Base-by-base conservation (phyloP, 1,284 basidiomycete genomes). In the Cutaneotrichosporon mucoides region DNA sequence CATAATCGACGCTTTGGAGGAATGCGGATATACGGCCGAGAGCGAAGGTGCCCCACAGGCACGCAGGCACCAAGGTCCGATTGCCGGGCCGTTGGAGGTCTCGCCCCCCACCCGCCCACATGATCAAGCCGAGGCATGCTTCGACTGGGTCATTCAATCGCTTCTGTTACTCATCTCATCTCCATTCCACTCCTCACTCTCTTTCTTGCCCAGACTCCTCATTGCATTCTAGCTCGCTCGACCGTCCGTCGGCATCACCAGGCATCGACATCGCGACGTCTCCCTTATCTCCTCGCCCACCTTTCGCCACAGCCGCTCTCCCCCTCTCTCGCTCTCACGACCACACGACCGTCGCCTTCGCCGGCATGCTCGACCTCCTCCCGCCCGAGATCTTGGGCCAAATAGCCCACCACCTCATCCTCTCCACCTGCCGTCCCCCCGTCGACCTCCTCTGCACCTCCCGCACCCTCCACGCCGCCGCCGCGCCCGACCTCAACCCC, bases 351-450 rank as follows among this genome's bases (percentile, higher is more conserved):
- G n/a, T n/a, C n/a, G n/a, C n/a, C n/a, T 6, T 38, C 37, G 9
- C 34, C 36, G 7, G 45, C 6, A 74, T 73, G 72, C 68, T 75
- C 15, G 63, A 63, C 58, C 55, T 51, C 24, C 76, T 90, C 50
- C 89, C 89, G 37, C 81, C 82, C 55, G 85, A 88, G 68, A 72
- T 89, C 63, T 75, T 88, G 68, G 79, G 83, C 48, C 68, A 79
- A 63, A 84, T 90, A 71, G 83, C 81, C 42, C 76, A 82, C 68
- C 76, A 84, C 49, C 62, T 72, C n/a, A 57, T 81, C 59, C 81
- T 61, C 56, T 11, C 41, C 42, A 66, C 79, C 48, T 41, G 61
- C 36, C 49, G 60, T 2, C 68, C 71, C 2, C 72, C 73, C 0
- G 45, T 65, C 13, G 83, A 84, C 0, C 79, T 89, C 51, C 81